Conservation (phyloP, 2,329 filamentous ascomycete species). For the Fusarium pseudonygamai region DNA sequence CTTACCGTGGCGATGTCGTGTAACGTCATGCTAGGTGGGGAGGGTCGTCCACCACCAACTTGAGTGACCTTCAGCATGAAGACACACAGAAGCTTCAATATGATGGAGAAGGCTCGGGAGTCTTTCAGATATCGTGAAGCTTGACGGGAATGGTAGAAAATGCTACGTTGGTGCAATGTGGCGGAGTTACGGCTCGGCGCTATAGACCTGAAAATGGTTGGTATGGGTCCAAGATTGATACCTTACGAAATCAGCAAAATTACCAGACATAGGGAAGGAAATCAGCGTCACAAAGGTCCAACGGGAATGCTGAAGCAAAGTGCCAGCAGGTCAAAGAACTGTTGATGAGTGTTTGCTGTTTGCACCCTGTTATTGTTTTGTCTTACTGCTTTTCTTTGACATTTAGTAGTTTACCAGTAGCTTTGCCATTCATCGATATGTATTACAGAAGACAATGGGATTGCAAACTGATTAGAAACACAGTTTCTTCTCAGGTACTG, state of each 20-base stretch:
- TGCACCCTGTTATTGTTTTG: background rate
- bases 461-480: background rate
- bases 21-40: background rate
- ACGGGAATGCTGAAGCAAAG: background rate
- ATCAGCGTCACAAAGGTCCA: background rate
- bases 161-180: background rate
- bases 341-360: slow-evolving; percentile 8
- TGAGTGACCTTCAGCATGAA: background rate
- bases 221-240: background rate
- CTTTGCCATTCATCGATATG: background rate
- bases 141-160: background rate
- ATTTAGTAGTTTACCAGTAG: background rate
- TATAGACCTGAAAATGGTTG: background rate
- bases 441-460: background rate
- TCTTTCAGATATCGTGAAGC: background rate
- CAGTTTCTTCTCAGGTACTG: background rate
- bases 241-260: background rate
- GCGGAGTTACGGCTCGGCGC: background rate
- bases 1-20: background rate
- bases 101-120: accelerated
- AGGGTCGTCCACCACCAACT: background rate
- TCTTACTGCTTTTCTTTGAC: background rate
- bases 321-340: background rate
- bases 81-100: background rate
- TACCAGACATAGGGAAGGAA: background rate